phyloP scores from a whole-genome alignment of 2,329 filamentous ascomycete genomes.

The Exophiala viscosa region DNA sequence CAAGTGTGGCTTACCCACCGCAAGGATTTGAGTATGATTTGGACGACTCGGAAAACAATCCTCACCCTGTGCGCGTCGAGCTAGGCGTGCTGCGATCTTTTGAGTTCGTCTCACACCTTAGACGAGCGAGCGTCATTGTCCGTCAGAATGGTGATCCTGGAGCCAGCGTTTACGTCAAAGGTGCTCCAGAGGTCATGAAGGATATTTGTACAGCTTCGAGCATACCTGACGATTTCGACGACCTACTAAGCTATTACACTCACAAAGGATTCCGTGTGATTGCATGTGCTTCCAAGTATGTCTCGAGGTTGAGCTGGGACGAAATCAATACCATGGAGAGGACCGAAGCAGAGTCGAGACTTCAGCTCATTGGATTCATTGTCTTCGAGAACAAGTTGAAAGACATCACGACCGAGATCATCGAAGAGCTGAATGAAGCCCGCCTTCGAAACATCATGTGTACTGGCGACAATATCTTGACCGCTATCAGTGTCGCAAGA shows the following conservation, averaged over 20 bases:
- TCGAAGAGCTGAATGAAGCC: constrained; percentile 76
- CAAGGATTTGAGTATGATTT: constrained; percentile 56
- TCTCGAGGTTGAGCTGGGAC: constrained; percentile 85
- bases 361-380: constrained; percentile 93
- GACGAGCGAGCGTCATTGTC: constrained; percentile 88
- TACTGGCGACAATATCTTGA: constrained; percentile 95
- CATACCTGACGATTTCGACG: constrained; percentile 84
- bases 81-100: constrained; percentile 88
- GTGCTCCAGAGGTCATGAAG: constrained; percentile 92
- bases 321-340: constrained; percentile 93
- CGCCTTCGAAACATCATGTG: constrained; percentile 93
- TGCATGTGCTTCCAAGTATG: constrained; percentile 84
- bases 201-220: constrained; percentile 83
- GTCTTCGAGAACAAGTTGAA: constrained; percentile 99
- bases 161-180: constrained; percentile 89
- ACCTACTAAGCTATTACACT: constrained; percentile 83
- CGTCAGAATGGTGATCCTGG: constrained; percentile 80
- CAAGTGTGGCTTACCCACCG: constrained; percentile 85
- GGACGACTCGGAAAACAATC: constrained; percentile 40
- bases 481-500: constrained; percentile 89
- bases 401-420: constrained; percentile 72
- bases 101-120: constrained; percentile 89
- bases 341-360: constrained; percentile 72
- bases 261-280: constrained; percentile 96
- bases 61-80: constrained; percentile 57